phyloP scores from a whole-genome alignment of 1,284 basidiomycete species.

The Microbotryum silenes-acaulis region DNA sequence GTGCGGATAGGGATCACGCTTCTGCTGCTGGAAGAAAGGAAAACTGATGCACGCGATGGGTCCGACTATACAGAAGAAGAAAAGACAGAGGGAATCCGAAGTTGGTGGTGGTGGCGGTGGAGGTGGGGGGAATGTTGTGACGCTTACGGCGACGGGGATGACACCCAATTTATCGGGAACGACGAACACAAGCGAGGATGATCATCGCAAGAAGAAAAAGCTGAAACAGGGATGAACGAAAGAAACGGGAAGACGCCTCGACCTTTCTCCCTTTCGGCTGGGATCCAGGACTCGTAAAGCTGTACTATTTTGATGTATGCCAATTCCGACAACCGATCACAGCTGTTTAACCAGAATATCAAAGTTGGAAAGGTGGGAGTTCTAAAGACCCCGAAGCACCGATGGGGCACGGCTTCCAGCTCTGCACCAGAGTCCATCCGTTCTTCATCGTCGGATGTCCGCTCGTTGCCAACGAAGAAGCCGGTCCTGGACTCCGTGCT shows the following conservation, averaged over 20 bases:
- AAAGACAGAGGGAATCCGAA: slow-evolving; percentile 15
- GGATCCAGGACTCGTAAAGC: neutral
- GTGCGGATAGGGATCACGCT: neutral
- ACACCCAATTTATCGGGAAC: no score
- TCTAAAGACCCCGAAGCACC: slow-evolving; percentile 19
- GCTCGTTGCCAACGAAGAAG: neutral
- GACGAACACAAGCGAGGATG: neutral
- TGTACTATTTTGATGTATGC: neutral
- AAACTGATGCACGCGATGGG: neutral
- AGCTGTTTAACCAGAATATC: no score
- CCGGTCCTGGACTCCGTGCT: no score
- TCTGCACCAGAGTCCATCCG: slow-evolving; percentile 13
- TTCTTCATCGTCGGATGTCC: neutral
- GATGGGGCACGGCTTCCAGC: slow-evolving; percentile 31
- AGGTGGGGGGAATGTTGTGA: neutral
- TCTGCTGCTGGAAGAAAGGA: neutral
- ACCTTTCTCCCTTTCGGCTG: neutral
- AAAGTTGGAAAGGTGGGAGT: neutral
- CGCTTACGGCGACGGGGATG: no score
- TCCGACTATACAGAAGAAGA: slow-evolving; percentile 18
- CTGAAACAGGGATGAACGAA: slow-evolving; percentile 1
- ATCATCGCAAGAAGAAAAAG: slow-evolving; percentile 21
- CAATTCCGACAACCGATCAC: neutral
- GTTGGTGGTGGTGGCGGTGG: neutral
- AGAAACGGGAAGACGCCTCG: no score